A percentile compares a stretch with the other conserved stretches of the same genome.
Evolutionary conservation across 2,329 filamentous ascomycete genomes (phyloP).

Genomic region (Trichoderma gracile): DNA sequence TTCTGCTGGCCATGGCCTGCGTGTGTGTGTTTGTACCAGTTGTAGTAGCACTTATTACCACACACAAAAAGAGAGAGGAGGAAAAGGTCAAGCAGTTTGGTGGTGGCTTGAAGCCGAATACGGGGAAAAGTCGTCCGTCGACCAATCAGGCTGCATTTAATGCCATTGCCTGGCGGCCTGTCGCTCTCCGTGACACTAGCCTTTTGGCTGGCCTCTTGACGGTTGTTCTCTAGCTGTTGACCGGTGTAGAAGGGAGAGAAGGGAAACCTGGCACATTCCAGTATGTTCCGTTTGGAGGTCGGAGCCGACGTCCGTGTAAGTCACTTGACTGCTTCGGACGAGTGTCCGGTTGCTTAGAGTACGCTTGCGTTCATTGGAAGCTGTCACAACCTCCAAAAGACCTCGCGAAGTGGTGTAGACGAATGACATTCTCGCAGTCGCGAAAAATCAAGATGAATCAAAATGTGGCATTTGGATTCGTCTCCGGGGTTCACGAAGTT

Average conservation of each 20-base stretch:
- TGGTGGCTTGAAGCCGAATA: background rate
- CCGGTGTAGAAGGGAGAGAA: background rate
- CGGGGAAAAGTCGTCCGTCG: background rate
- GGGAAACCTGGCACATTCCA: no score
- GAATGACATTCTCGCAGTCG: background rate
- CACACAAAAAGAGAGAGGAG: no score
- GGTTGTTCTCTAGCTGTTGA: background rate
- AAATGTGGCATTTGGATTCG: background rate
- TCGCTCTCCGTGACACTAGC: background rate
- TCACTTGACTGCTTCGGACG: no score
- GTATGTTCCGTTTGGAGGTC: no score
- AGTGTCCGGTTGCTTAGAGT: no score
- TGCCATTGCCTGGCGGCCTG: background rate
- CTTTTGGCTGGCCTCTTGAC: no score
- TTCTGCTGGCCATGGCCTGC: background rate
- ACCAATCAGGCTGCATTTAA: background rate
- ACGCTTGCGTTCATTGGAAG: no score
- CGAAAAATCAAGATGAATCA: background rate
- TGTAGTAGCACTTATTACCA: no score
- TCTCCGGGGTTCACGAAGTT: background rate
- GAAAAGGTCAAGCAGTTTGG: background rate
- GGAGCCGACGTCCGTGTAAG: no score
- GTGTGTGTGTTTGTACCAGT: no score
- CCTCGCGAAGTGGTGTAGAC: no score
- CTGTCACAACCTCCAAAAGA: no score